Base-by-base conservation (phyloP, 2,329 filamentous ascomycete genomes). In the Shiraia bambusicola region DNA sequence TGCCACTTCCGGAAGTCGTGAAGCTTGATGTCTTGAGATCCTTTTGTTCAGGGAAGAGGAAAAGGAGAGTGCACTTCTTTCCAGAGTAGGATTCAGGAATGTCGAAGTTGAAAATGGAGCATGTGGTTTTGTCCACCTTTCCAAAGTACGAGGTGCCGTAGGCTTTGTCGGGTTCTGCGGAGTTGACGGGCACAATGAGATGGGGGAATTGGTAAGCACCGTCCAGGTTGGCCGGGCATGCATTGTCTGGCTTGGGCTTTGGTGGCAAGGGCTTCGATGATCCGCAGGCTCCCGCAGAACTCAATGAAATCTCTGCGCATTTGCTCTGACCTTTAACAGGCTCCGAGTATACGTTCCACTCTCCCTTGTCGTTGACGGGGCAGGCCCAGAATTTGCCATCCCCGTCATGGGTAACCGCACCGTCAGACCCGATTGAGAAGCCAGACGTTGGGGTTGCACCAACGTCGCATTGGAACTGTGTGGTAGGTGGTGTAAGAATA, bases 101-200 rank as follows among this genome's bases (percentile, higher is more conserved):
- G 58, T 85, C 81, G 67, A 87, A 87, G 71, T 85, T 85, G 76
- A 84, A 87, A 58, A 86, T 77, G 10, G 78, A 77, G 10, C 76
- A 78, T 27, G 84, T 71, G 25, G 47, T 36, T 16, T 34, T 44
- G 33, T 45, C 34, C 24, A 58, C 28, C 9, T 75, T 74, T 38
- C 81, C 82, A 49, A 78, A 76, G 67, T 72, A 77, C 1, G 73
- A 74, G 2, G 76, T 80, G 6, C 82, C 81, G 30, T 69, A 67
- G 0, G 77, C 69, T 3, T 67, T 72, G 59, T 76, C 65, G 0
- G 82, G 80, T 12, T 75, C 67, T 12, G 72, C 66, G 3, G 75
- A 76, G 66, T 82, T 74, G 48, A 86, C 66, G 4, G 81, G 77
- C 24, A 86, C 65, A 56, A 87, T 84, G 41, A 85, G 71, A 55